Percentiles rank a stretch among this genome's conserved stretches.
phyloP scores from a whole-genome alignment of 306 rosid species.

The Dalbergia cochinchinensis region DNA sequence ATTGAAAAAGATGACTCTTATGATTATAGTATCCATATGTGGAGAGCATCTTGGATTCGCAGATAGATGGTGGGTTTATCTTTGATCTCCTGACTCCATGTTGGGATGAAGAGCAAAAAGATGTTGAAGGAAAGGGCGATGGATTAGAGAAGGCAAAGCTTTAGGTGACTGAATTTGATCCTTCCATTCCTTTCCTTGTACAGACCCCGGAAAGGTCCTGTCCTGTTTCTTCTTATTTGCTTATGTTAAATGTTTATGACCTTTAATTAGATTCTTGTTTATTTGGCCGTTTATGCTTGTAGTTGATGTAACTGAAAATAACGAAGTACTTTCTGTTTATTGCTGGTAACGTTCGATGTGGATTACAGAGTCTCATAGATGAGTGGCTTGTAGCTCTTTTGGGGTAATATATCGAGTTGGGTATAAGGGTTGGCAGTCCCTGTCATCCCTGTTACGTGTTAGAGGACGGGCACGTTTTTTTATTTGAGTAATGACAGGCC shows the following conservation, averaged over 20 bases:
- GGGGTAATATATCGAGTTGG: constrained; percentile 52
- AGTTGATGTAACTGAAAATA: constrained; percentile 66
- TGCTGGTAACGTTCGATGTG: constrained; percentile 51
- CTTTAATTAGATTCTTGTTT: constrained; percentile 53
- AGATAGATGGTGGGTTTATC: constrained; percentile 34
- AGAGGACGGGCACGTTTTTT: constrained; percentile 40
- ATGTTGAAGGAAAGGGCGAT: constrained; percentile 50
- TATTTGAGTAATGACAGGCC: too few species aligned
- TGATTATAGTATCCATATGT: constrained; percentile 48
- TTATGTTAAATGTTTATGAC: constrained; percentile 48
- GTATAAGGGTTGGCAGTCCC: constrained; percentile 29
- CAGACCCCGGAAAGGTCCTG: constrained; percentile 53
- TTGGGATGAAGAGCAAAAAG: constrained; percentile 41
- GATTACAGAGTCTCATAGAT: constrained; percentile 31
- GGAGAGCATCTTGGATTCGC: constrained; percentile 47
- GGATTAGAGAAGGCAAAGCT: constrained; percentile 51
- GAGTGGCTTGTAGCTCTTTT: constrained; percentile 37
- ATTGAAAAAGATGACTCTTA: constrained; percentile 41
- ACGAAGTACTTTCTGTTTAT: constrained; percentile 54
- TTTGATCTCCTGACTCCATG: constrained; percentile 43
- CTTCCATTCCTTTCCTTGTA: constrained; percentile 61
- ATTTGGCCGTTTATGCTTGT: constrained; percentile 48
- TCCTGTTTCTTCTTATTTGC: constrained; percentile 58
- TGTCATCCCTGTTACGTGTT: constrained; percentile 45
- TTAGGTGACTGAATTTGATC: constrained; percentile 55